phyloP scores from a whole-genome alignment of 2,329 filamentous ascomycete species.

The Aureobasidium uvarum region DNA sequence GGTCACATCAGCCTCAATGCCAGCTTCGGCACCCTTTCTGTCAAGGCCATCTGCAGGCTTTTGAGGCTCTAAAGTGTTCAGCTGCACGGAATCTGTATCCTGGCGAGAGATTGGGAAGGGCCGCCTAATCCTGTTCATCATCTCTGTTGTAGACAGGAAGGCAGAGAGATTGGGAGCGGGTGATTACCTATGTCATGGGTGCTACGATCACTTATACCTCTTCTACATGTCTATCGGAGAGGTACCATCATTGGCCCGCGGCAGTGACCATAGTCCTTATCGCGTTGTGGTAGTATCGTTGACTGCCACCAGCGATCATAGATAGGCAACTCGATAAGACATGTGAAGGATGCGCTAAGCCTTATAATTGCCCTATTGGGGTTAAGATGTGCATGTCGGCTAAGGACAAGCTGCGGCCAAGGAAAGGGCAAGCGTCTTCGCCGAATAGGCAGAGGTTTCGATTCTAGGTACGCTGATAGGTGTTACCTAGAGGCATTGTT shows the following conservation, averaged over 20 bases:
- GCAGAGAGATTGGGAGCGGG: background rate
- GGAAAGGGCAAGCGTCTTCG: slow-evolving; percentile 1
- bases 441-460: background rate
- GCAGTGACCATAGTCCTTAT: background rate
- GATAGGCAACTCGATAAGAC: slow-evolving; percentile 17
- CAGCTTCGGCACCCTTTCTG: slow-evolving; percentile 16
- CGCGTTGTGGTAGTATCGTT: background rate
- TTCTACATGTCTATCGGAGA: background rate
- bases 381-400: slow-evolving; percentile 1
- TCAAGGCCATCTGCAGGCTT: slow-evolving; percentile 30
- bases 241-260: background rate
- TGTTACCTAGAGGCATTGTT: background rate
- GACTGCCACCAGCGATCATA: background rate
- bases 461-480: background rate
- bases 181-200: background rate
- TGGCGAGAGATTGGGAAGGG: slow-evolving; percentile 32
- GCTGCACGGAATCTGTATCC: slow-evolving; percentile 34
- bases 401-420: slow-evolving; percentile 21
- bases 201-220: slow-evolving; percentile 5
- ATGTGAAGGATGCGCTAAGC: slow-evolving; percentile 20
- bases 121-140: slow-evolving; percentile 34
- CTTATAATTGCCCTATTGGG: slow-evolving; percentile 4
- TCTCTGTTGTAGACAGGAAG: too few species aligned
- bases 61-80: slow-evolving; percentile 31
- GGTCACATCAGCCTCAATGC: slow-evolving; percentile 28